These are phyloP conservation scores for Chlorella sp. DNA, from an alignment of 139 green algal species.

Conservation along the genomic window DNA sequence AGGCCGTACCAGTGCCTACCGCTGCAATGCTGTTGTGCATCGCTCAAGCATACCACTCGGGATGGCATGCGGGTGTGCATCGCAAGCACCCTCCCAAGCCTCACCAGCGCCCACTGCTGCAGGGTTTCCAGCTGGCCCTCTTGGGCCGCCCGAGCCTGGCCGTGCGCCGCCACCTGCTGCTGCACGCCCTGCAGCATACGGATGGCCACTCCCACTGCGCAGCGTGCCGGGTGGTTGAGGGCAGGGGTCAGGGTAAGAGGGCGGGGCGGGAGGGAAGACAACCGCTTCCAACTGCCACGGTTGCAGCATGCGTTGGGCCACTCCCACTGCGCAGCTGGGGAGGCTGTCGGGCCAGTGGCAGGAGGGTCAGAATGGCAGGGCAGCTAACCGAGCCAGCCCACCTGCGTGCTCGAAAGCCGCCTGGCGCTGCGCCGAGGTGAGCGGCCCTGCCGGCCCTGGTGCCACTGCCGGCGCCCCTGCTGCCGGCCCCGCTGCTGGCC, in stretches of 20 bases:
- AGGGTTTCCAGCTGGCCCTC: background rate
- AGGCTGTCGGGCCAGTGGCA: background rate
- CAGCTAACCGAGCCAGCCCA: background rate
- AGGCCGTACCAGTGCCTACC: background rate
- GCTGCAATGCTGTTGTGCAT: background rate
- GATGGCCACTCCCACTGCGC: background rate
- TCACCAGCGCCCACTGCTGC: conserved; percentile 8
- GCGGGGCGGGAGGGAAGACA: no score
- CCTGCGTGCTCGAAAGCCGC: background rate
- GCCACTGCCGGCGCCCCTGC: background rate
- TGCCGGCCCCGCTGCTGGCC: background rate
- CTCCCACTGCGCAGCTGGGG: background rate
- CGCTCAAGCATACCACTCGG: no score
- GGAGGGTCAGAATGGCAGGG: background rate
- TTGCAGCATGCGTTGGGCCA: background rate
- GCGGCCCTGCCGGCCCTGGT: background rate
- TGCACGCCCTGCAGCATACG: background rate
- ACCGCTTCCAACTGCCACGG: no score
- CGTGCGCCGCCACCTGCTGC: background rate
- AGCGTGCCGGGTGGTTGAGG: background rate
- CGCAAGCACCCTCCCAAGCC: background rate
- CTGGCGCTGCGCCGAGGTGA: background rate
- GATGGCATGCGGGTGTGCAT: no score
- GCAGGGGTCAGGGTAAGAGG: no score
- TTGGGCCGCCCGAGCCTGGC: background rate